Base-by-base conservation (phyloP, 441 rosid species). In the Erodium chrysanthum region DNA sequence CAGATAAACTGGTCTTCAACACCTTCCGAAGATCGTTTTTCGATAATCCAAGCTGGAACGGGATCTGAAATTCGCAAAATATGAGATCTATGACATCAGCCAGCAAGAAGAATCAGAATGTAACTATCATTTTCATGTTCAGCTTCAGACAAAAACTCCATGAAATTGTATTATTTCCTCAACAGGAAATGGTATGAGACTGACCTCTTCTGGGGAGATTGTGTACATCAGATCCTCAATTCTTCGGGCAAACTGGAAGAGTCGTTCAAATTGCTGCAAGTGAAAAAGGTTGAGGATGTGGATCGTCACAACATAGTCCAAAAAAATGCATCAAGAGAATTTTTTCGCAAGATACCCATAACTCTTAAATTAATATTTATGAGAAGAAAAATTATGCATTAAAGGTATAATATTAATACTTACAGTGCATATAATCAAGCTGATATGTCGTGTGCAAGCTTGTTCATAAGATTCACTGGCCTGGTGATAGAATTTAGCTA, bases 401-500 rank as follows among this genome's bases (percentile, higher is more conserved):
- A 48, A 59, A 65, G 60, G 74, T 61, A 66, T 70, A 66, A 59
- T 70, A 65, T 96, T 70, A 66, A 59, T 70, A 65, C 96, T 91
- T 82, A 92, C 99, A 68, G 82, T 85, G 80, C 83, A 90, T 74
- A 95, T 92, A 71, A 95, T 95, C 93, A 88, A 76, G 86, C 89
- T 88, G 81, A 95, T 95, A 80, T 87, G 96, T 65, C 93, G 95
- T 5, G 91, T 85, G 79, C 99, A 92, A 62, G 99, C 96, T 84
- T 90, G 96, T 76, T 92, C 99, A 79, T 95, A 92, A 72, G 93
- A 86, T 84, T 95, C 99, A 76, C 97, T 90, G 44, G 98, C 99
- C 82, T 90, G 99, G 83, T 95, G 97, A 83, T 95, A 95, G 75
- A 92, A 95, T 81, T 95, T 95, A 77, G 97, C 99, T 79, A 95